Base-by-base conservation (phyloP, 2,329 filamentous ascomycete species). In the Talaromyces albobiverticillius region DNA sequence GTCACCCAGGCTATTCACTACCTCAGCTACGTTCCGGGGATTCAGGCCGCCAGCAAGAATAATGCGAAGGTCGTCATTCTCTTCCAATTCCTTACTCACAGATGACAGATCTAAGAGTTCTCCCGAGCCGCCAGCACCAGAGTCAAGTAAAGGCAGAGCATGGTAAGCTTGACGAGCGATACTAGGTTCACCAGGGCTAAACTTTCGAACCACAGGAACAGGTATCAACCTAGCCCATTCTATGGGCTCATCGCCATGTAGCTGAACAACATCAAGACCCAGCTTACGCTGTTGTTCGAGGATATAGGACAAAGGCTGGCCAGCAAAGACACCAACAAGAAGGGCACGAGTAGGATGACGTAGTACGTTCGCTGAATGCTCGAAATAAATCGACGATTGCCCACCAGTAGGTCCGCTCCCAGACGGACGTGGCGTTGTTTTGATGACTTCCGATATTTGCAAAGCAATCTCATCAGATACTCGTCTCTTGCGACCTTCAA, bases 181-280 rank as follows among this genome's bases (percentile, higher is more conserved):
- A 0, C 86, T 89, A n/a, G 82, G 74, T 48, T 92, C 84, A 2
- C 80, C 82, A 0, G 91, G 90, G 51, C 85, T 84, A 73, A 97
- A 99, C 47, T 87, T 88, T 60, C 85, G 86, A 59, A 99, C 85
- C 4, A 99, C 92, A 0, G 94, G 94, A 0, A 96, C 91, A 1
- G 94, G 92, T 46, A 99, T 90, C n/a, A 88, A 74, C 43, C 76
- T 82, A 1, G 92, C 87, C 92, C 93, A 99, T 69, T 99, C 94
- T 3, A 96, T 65, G 2, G 94, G 93, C 68, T 99, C 95, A 45
- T 87, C 82, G 8, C 94, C 95, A 67, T 99, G 94, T 2, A 99
- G 82, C 68, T 99, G 94, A 6, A 99, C 89, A 51, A 96, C 76
- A 67, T 99, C 94, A 41, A 99, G 82, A 43, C 81, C 79, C 60